Evolutionary conservation across 805 yeast genomes (phyloP), one percentile per base, ranked within the genome.

Genomic region (Cyberlindnera euphorbiiphila): DNA sequence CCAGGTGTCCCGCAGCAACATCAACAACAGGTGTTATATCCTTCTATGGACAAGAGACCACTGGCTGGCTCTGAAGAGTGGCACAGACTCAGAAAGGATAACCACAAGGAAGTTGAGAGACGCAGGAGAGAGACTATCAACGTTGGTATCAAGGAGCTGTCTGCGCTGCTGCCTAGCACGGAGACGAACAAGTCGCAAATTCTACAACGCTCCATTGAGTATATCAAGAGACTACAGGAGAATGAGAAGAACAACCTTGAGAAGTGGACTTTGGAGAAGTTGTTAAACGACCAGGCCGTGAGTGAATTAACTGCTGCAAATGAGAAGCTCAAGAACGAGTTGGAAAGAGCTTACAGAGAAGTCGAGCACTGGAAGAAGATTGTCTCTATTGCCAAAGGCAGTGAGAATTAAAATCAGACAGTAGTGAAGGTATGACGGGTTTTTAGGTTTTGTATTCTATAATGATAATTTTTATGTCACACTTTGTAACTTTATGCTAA

Each of bases 21-120:
- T n/a, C n/a, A 20, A 18, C 19, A 47, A 42, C 49, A 47, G 27
- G 38, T 45, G 14, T 26, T 53, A 10, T 53, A 46, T 25, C 47
- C 43, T 14, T 25, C 35, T 9, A 9, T 28, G 5, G 46, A 37
- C 6, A 80, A 78, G 59, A n/a, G n/a, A n/a, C 86, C 89, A 4
- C 56, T 65, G 9, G 82, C 81, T 30, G 93, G 93, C n/a, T 62
- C 82, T 21, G 86, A 81, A 30, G 94, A 84, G 59, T 85, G 93
- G 91, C 87, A 82, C 56, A 72, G 72, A 43, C 77, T 78, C 57
- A 78, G 96, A 53, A 81, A 84, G 54, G 85, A 85, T 52, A 89
- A 87, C 62, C 98, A 93, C 67, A 89, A 88, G 63, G 96, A 89
- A 63, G 97, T 89, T 16, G 97, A 89, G 65, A 74, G 95, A 57